A percentile compares a stretch with the other conserved stretches of the same genome.
Evolutionary conservation across 768 basidiomycete genomes (phyloP).

Genomic region (Gymnopilus junonius): DNA sequence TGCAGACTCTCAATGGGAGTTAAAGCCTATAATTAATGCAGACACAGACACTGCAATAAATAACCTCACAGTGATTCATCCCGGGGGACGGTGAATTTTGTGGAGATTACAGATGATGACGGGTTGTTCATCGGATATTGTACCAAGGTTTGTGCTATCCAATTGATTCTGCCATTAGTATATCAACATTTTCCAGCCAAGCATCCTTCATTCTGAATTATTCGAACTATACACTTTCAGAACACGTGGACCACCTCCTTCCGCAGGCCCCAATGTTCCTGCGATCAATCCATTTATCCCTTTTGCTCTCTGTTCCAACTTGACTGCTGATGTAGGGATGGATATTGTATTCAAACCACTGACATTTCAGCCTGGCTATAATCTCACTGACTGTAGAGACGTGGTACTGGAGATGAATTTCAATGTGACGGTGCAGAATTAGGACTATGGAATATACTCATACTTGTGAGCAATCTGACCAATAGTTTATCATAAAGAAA

Average conservation of each 20-base stretch:
- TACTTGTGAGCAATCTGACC: too few species aligned
- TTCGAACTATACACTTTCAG: neutral
- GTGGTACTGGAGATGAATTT: conserved; percentile 3
- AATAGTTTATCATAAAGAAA: too few species aligned
- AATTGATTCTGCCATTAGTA: neutral
- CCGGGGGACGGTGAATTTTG: conserved; percentile 11
- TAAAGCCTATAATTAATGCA: neutral
- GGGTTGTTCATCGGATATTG: conserved; percentile 7
- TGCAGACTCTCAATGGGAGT: conserved; percentile 10
- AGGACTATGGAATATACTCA: too few species aligned
- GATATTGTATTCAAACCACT: conserved; percentile 5
- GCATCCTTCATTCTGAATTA: neutral
- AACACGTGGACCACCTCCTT: neutral
- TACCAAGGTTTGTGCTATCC: neutral
- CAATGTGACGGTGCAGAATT: neutral
- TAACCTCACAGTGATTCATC: conserved; percentile 3
- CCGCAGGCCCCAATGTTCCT: neutral
- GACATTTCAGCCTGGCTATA: neutral
- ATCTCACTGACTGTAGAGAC: neutral
- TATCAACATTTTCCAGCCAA: neutral
- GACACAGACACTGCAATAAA: neutral
- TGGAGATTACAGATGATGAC: conserved; percentile 7
- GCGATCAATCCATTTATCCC: neutral
- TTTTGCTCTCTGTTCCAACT: conserved; percentile 2
- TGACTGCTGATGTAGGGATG: conserved; percentile 7